Evolutionary conservation across 2,329 filamentous ascomycete genomes (phyloP).

Genomic region (Trichothecium roseum): DNA sequence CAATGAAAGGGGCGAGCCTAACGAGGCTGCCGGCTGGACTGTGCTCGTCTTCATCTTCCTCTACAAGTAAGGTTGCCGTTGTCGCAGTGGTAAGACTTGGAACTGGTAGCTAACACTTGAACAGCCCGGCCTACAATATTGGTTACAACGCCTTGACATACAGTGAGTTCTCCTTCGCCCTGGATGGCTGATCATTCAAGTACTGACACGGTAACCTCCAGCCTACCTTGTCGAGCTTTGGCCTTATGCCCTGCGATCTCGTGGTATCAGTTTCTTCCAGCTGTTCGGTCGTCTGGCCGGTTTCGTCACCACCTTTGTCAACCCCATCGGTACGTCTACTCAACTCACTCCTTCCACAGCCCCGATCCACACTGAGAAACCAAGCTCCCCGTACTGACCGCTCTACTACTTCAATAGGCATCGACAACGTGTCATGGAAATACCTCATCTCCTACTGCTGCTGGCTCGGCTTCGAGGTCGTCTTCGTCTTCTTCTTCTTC

Average conservation of each 20-base stretch:
- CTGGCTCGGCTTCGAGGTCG: conserved; percentile 15
- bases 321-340: conserved; percentile 12
- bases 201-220: conserved; percentile 12
- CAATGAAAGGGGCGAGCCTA: conserved; percentile 13
- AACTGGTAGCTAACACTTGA: too few species aligned
- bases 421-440: conserved; percentile 9
- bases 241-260: conserved; percentile 42
- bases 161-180: conserved; percentile 25
- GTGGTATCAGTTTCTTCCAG: conserved; percentile 40
- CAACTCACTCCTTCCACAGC: too few species aligned
- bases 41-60: conserved; percentile 49
- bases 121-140: conserved; percentile 50
- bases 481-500: conserved; percentile 66
- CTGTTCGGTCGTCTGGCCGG: conserved; percentile 24
- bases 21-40: conserved; percentile 22
- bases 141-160: conserved; percentile 57
- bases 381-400: too few species aligned
- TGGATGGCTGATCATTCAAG: conserved; percentile 13
- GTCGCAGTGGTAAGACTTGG: too few species aligned
- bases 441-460: conserved; percentile 12
- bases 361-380: too few species aligned
- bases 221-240: conserved; percentile 46
- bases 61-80: too few species aligned
- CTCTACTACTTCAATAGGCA: too few species aligned
- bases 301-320: conserved; percentile 13